Evolutionary conservation across 169 alveolate species (phyloP).

Genomic region (Prorocentrum cordatum): DNA sequence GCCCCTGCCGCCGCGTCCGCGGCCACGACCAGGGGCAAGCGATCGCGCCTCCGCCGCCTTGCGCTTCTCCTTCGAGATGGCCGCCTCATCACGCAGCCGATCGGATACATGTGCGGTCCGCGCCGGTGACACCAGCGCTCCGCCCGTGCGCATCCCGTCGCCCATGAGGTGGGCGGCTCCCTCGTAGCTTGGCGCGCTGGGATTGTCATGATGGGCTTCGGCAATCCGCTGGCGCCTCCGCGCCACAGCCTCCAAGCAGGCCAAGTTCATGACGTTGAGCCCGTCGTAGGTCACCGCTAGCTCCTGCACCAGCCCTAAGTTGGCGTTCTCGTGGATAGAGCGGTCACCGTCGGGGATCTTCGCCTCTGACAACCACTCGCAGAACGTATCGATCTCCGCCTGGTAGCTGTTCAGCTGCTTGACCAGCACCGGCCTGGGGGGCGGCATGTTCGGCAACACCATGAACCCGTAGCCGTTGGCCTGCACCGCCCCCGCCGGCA

Average conservation of each 20-base stretch:
- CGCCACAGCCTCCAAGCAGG: background rate
- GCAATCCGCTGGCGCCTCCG: background rate
- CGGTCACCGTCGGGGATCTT: background rate
- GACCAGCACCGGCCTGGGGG: too few species aligned
- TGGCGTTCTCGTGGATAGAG: background rate
- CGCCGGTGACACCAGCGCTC: background rate
- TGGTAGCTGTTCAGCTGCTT: too few species aligned
- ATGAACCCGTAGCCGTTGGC: too few species aligned
- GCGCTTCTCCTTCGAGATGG: background rate
- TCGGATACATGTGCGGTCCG: background rate
- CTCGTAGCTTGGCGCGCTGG: background rate
- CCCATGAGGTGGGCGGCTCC: constrained; percentile 16
- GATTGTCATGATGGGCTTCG: background rate
- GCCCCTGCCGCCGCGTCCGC: background rate
- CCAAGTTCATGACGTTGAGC: background rate
- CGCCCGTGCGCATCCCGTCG: background rate
- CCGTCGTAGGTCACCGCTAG: background rate
- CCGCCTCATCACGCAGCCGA: background rate
- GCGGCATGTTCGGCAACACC: too few species aligned
- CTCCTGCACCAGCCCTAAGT: background rate
- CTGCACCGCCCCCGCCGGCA: too few species aligned
- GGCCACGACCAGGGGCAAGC: background rate
- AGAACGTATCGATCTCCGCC: too few species aligned
- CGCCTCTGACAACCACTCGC: background rate
- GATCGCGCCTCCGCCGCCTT: background rate